These are phyloP conservation scores for Mayamaea pseudoterrestris DNA, from an alignment of 108 stramenopile genomes.

Conservation along the genomic window DNA sequence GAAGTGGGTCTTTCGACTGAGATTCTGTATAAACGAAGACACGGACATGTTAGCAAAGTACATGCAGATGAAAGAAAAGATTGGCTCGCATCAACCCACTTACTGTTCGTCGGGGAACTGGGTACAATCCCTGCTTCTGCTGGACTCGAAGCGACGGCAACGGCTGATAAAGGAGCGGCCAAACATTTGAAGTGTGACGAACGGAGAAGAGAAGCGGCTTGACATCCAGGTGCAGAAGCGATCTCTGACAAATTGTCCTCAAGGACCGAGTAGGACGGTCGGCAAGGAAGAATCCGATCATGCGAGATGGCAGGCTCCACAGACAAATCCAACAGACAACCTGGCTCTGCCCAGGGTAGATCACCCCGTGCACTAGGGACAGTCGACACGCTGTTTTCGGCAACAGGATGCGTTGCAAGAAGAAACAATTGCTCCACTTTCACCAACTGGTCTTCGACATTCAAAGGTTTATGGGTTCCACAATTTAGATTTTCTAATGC, in stretches of 20 bases:
- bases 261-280: slow-evolving; percentile 10
- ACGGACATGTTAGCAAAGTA: no score
- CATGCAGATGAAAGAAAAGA: not conserved
- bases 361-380: slow-evolving; percentile 13
- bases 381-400: not conserved
- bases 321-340: slow-evolving; percentile 31
- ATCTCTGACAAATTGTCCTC: slow-evolving; percentile 29
- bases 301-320: slow-evolving; percentile 8
- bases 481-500: not conserved
- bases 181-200: slow-evolving; percentile 22
- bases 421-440: slow-evolving; percentile 33
- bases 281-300: slow-evolving; percentile 21
- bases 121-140: slow-evolving; percentile 21
- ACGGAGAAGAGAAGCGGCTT: slow-evolving; percentile 22
- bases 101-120: not conserved
- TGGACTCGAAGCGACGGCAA: slow-evolving; percentile 29
- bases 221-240: slow-evolving; percentile 31
- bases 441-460: slow-evolving; percentile 10
- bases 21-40: not conserved
- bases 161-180: slow-evolving; percentile 18
- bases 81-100: not conserved
- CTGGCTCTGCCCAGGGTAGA: slow-evolving; percentile 37
- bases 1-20: not conserved
- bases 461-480: not conserved
- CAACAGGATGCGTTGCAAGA: slow-evolving; percentile 25